These are phyloP conservation scores for Oleoguttula mirabilis DNA, from an alignment of 495 filamentous ascomycete genomes.

Conservation along the genomic window DNA sequence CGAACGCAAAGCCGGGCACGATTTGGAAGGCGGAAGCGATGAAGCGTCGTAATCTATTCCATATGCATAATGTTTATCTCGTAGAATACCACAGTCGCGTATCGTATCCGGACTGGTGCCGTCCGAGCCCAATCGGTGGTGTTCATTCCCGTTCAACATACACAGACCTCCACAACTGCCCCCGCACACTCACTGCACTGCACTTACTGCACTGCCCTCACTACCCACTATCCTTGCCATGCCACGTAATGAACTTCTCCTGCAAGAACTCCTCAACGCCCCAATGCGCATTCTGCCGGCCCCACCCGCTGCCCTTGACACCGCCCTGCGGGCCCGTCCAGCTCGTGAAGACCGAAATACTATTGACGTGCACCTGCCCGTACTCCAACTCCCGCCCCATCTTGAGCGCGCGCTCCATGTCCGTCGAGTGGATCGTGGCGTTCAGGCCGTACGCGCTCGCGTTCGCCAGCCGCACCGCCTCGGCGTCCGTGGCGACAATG, in stretches of 20 bases:
- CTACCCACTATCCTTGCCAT: conserved; percentile 13
- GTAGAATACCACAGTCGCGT: too few species aligned
- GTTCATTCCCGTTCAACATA: too few species aligned
- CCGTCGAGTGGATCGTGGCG: conserved; percentile 17
- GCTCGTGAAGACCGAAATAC: conserved; percentile 14
- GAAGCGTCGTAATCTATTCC: too few species aligned
- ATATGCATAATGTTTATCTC: too few species aligned
- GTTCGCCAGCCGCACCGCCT: conserved; percentile 17
- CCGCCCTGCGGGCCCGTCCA: conserved; percentile 17
- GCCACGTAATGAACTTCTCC: conserved; percentile 25
- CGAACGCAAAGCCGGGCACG: too few species aligned
- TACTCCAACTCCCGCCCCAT: conserved; percentile 21
- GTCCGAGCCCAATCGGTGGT: too few species aligned
- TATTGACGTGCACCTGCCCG: conserved; percentile 21
- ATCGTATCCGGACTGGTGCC: too few species aligned
- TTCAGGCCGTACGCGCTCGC: conserved; percentile 17
- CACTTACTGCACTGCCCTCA: too few species aligned
- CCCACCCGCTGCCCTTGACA: conserved; percentile 21
- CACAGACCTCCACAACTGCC: too few species aligned
- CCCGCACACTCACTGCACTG: too few species aligned
- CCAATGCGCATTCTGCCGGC: conserved; percentile 18
- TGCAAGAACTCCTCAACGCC: conserved; percentile 19
- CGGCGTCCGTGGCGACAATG: conserved; percentile 14
- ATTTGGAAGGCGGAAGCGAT: too few species aligned
- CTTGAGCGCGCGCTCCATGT: conserved; percentile 18